Percentiles rank a stretch among this genome's conserved stretches.
Conservation (phyloP, 208 protist genomes). For the Wallacemonas rigidus region DNA sequence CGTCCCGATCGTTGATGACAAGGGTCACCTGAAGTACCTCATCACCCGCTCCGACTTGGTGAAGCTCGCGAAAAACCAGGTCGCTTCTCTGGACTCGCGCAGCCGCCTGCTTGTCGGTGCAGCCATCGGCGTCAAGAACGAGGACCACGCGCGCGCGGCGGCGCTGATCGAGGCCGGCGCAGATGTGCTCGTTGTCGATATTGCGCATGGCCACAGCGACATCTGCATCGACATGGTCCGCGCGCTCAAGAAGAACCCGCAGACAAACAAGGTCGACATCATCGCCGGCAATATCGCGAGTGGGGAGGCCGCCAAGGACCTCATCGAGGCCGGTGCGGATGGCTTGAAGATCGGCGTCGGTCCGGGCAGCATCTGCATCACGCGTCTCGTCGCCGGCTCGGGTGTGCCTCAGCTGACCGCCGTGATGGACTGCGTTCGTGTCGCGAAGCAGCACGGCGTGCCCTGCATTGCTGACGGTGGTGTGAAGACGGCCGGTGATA, state of each 20-base stretch:
- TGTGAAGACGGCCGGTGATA: constrained; percentile 78
- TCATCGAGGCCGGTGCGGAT: constrained; percentile 90
- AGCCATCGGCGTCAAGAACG: constrained; percentile 84
- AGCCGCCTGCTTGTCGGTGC: constrained; percentile 84
- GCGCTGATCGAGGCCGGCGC: constrained; percentile 71
- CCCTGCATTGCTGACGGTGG: constrained; percentile 92
- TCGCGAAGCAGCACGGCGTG: constrained; percentile 64
- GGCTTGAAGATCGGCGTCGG: constrained; percentile 90
- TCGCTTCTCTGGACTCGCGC: constrained; percentile 69
- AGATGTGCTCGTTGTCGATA: constrained; percentile 91
- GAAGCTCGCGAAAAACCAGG: constrained; percentile 74
- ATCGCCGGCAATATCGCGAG: constrained; percentile 92
- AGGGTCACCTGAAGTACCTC: constrained; percentile 72
- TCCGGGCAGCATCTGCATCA: constrained; percentile 90
- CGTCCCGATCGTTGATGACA: constrained; percentile 62
- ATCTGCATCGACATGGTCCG: constrained; percentile 86
- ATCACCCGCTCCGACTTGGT: constrained; percentile 84
- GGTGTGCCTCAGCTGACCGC: constrained; percentile 90
- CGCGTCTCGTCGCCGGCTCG: constrained; percentile 81
- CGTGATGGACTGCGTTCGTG: constrained; percentile 71
- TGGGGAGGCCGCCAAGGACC: constrained; percentile 70
- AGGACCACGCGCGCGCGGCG: constrained; percentile 64
- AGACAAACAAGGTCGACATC: constrained; percentile 68
- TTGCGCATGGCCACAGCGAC: constrained; percentile 91
- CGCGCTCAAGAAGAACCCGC: constrained; percentile 68